Base-by-base conservation (phyloP, 106 monocot genomes). In the Dactylorhiza incarnata region DNA sequence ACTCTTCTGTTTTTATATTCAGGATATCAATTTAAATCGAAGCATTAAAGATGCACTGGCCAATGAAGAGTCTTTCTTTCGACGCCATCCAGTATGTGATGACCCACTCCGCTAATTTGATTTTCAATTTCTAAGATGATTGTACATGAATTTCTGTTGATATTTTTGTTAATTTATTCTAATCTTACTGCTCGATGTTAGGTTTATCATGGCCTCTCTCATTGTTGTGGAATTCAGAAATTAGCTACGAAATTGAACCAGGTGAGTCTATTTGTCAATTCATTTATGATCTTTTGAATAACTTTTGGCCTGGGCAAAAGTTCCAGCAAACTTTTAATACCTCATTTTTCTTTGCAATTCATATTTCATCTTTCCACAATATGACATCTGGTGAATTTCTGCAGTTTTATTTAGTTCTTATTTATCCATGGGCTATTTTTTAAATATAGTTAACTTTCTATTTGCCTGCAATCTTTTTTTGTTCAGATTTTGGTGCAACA, bases 181-280 rank as follows among this genome's bases (percentile, higher is more conserved):
- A 56, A 49, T 61, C 13, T 49, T 50, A 50, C 68, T 77, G 52
- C 20, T 72, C 49, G 13, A 72, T 1, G 6, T 49, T 73, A 96
- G 95, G 89, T 88, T 49, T 96, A 96, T 76, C 82, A 93, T 81
- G 91, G 91, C 53, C 91, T 99, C 29, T 77, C 94, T 75, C 87
- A 99, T 88, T 91, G 91, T 19, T 99, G 91, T 78, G 97, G 97
- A 50, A 75, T 99, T 74, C 89, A 89, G 62, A 94, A 99, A 74
- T 69, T 99, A 73, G 97, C 97, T 24, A 99, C 89, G 80, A 99
- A 99, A 86, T 75, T 99, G 81, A 99, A 99, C 84, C 91, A 89
- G 88, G 97, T 91, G 75, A 79, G 9, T n/a, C 12, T 46, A 71
- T 72, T 54, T 68, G 55, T 53, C 68, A 23, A 22, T 66, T 9